These are phyloP conservation scores for Fomitiporia mediterranea DNA, from an alignment of 1,284 basidiomycete genomes.

Conservation along the genomic window DNA sequence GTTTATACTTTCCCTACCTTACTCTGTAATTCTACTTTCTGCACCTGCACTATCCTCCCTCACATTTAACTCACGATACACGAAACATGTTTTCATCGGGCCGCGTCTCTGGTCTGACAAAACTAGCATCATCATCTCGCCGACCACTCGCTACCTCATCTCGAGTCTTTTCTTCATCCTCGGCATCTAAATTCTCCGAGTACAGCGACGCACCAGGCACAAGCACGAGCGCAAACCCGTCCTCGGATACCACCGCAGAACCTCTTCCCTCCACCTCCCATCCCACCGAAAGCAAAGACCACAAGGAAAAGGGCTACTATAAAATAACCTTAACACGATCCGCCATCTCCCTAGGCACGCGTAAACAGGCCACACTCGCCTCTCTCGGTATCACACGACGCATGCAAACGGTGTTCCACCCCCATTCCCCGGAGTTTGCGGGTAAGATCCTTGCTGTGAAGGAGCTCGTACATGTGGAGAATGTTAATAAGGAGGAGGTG, in stretches of 20 bases:
- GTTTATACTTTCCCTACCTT: too few species aligned
- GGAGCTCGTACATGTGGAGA: conserved; percentile 83
- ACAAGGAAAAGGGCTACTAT: conserved; percentile 47
- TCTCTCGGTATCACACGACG: conserved; percentile 76
- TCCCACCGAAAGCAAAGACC: not conserved
- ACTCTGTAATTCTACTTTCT: too few species aligned
- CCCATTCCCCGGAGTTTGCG: conserved; percentile 66
- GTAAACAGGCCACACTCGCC: conserved; percentile 67
- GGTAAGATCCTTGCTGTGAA: conserved; percentile 82
- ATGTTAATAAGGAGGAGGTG: conserved; percentile 63
- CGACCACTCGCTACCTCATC: not conserved
- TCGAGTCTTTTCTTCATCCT: not conserved
- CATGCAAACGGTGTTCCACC: conserved; percentile 78
- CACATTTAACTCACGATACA: too few species aligned
- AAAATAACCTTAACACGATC: conserved; percentile 83
- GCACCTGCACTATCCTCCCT: too few species aligned
- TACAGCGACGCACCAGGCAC: not conserved
- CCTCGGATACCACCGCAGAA: not conserved
- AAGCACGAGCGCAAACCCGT: not conserved
- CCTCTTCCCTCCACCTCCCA: not conserved
- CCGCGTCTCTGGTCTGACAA: not conserved
- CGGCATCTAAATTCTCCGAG: not conserved
- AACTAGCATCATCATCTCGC: not conserved
- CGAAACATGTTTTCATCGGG: not conserved
- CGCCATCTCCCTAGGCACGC: conserved; percentile 71